Conservation (phyloP, 208 protist genomes). For the Leishmania guyanensis region DNA sequence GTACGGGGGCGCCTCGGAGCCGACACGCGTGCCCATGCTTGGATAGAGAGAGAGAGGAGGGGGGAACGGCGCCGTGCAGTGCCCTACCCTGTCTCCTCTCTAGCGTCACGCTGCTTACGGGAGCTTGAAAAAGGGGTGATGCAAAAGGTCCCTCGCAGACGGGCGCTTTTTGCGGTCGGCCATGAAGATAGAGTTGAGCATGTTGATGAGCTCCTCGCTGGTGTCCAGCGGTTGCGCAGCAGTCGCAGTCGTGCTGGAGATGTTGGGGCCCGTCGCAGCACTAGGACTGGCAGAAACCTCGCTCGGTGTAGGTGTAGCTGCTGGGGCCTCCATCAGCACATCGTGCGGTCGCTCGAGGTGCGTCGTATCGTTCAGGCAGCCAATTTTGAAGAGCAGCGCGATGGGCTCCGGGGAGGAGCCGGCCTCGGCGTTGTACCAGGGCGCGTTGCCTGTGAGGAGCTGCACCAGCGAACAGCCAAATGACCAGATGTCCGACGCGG, state of each 20-base stretch:
- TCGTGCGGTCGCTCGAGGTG: constrained; percentile 41
- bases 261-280: neutral
- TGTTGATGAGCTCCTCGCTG: constrained; percentile 35
- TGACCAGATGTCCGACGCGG: constrained; percentile 87
- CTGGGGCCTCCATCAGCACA: constrained; percentile 15
- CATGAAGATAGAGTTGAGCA: constrained; percentile 50
- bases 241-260: neutral
- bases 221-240: neutral
- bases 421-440: constrained; percentile 49
- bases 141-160: constrained; percentile 50
- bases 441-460: constrained; percentile 54
- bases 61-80: too few species aligned
- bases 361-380: constrained; percentile 40
- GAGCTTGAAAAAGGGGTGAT: constrained; percentile 51
- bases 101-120: neutral
- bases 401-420: constrained; percentile 31
- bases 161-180: constrained; percentile 48
- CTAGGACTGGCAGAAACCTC: neutral
- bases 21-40: too few species aligned
- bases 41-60: too few species aligned
- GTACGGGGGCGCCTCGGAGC: too few species aligned
- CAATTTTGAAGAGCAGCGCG: constrained; percentile 66
- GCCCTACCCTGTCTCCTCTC: too few species aligned
- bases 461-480: constrained; percentile 81
- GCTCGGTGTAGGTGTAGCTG: constrained; percentile 1